These are phyloP conservation scores for Polysphondylium violaceum DNA, from an alignment of 78 protist species.

Conservation along the genomic window DNA sequence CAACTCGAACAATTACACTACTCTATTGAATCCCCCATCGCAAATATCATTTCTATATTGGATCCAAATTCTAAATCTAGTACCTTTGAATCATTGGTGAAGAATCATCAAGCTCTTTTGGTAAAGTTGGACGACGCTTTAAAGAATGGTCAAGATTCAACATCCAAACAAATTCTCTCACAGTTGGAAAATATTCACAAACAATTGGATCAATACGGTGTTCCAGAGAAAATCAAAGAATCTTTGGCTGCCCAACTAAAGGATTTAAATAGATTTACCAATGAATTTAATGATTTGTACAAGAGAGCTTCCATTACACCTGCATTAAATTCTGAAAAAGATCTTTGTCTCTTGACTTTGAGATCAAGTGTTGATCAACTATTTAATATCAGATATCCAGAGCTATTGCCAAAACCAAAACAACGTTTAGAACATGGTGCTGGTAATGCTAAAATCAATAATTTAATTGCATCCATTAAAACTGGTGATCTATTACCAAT, in stretches of 20 bases:
- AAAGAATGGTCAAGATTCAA: neutral
- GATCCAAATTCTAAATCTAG: neutral
- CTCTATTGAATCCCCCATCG: slow-evolving; percentile 23
- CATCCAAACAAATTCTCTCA: neutral
- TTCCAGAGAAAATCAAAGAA: neutral
- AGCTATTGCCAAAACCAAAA: neutral
- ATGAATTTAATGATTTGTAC: neutral
- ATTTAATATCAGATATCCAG: neutral
- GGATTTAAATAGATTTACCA: neutral
- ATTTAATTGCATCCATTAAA: slow-evolving; percentile 17
- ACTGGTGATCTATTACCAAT: slow-evolving; percentile 44
- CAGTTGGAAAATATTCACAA: slow-evolving; percentile 11
- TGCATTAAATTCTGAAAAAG: neutral
- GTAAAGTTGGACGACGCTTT: slow-evolving; percentile 25
- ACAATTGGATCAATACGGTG: neutral
- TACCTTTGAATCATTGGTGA: slow-evolving; percentile 1
- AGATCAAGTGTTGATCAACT: neutral
- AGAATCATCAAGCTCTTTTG: slow-evolving; percentile 13
- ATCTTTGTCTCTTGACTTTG: neutral
- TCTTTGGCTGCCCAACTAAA: neutral
- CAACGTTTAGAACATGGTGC: neutral
- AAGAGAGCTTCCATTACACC: neutral
- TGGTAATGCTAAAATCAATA: neutral
- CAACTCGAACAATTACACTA: slow-evolving; percentile 9
- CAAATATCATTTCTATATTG: neutral